Percentiles rank a stretch among this genome's conserved stretches.
These are phyloP conservation scores for Pyricularia sp. DNA, from an alignment of 2,329 filamentous ascomycete species.

Conservation along the genomic window DNA sequence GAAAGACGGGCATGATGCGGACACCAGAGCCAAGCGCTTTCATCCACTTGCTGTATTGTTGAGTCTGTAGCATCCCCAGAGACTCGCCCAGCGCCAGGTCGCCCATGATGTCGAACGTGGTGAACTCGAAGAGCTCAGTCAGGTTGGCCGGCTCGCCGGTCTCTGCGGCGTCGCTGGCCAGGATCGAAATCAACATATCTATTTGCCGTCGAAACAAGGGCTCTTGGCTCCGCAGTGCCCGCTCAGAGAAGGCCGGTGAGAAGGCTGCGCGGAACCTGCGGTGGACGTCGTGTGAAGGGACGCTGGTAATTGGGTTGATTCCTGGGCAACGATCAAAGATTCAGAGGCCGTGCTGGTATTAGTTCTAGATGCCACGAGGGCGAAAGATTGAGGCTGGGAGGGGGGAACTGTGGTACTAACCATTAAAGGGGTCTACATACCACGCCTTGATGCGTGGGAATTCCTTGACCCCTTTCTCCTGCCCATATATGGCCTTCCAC, in stretches of 20 bases:
- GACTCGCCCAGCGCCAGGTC: conserved; percentile 10
- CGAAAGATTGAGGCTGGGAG: background rate
- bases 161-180: conserved; percentile 8
- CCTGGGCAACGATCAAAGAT: background rate
- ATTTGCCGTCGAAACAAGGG: conserved; percentile 27
- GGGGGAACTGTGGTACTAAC: background rate
- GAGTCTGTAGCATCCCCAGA: conserved; percentile 11
- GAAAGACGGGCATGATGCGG: background rate
- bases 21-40: conserved; percentile 6
- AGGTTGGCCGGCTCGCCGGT: background rate
- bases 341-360: background rate
- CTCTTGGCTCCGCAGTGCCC: conserved; percentile 29
- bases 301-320: conserved; percentile 1
- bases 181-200: conserved; percentile 21
- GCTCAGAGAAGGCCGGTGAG: conserved; percentile 28
- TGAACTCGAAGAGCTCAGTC: conserved; percentile 6
- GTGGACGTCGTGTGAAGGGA: conserved; percentile 18
- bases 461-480: conserved; percentile 6
- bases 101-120: conserved; percentile 5
- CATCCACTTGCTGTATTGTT: conserved; percentile 13
- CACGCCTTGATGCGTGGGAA: background rate
- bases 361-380: background rate
- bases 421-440: background rate
- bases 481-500: conserved; percentile 29
- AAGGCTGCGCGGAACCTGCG: conserved; percentile 21